phyloP scores from a whole-genome alignment of 768 basidiomycete species.

The Plicaturopsis crispa region DNA sequence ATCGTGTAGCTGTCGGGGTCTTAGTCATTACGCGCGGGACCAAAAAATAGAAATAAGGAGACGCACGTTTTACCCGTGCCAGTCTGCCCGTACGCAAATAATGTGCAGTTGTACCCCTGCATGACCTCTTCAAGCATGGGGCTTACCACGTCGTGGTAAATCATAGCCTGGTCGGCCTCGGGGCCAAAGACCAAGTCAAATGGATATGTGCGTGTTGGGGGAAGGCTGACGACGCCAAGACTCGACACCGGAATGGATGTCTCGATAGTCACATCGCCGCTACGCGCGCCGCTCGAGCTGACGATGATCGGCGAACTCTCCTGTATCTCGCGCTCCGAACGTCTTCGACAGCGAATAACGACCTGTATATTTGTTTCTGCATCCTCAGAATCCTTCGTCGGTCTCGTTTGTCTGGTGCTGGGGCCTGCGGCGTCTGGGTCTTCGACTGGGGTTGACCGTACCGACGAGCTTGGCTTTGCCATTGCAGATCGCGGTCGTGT shows the following conservation, averaged over 20 bases:
- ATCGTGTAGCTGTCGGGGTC: slow-evolving; percentile 73
- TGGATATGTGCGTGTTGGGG: slow-evolving; percentile 80
- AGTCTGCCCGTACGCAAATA: slow-evolving; percentile 98
- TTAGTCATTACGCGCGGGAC: slow-evolving; percentile 2
- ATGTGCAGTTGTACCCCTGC: slow-evolving; percentile 91
- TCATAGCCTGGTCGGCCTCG: slow-evolving; percentile 90
- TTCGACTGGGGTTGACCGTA: slow-evolving; percentile 19
- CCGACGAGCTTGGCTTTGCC: slow-evolving; percentile 32
- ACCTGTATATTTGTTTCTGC: slow-evolving; percentile 87
- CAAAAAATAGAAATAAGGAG: neutral
- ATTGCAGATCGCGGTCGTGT: slow-evolving; percentile 43
- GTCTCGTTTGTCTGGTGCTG: slow-evolving; percentile 14
- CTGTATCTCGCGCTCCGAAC: slow-evolving; percentile 78
- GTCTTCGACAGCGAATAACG: slow-evolving; percentile 80
- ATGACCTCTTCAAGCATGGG: slow-evolving; percentile 94
- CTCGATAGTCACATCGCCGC: slow-evolving; percentile 75
- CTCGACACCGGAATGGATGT: slow-evolving; percentile 61
- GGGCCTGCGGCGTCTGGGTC: slow-evolving; percentile 4
- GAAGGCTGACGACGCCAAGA: slow-evolving; percentile 65
- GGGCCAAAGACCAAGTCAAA: slow-evolving; percentile 97
- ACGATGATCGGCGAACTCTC: slow-evolving; percentile 87
- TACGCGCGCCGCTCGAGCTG: slow-evolving; percentile 66
- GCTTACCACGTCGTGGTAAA: slow-evolving; percentile 89
- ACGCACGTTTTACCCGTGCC: slow-evolving; percentile 97
- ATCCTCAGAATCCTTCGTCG: slow-evolving; percentile 27